Conservation (phyloP, 208 protist species). For the Leishmania aethiopica region DNA sequence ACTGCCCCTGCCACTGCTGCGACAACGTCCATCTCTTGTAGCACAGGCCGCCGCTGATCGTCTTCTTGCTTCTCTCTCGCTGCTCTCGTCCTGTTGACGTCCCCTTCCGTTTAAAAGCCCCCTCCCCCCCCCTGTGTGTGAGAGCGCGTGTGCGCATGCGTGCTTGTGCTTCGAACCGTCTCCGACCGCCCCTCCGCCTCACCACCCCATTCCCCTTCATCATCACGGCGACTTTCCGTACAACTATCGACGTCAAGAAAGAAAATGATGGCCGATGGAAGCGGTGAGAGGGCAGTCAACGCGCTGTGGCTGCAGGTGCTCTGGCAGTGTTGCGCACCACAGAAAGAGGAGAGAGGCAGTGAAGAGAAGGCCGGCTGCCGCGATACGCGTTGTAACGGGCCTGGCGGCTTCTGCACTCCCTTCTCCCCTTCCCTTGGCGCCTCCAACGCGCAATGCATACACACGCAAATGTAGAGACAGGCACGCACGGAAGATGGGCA, state of each 20-base stretch:
- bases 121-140: not conserved
- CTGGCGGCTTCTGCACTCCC: not conserved
- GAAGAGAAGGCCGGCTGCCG: not conserved
- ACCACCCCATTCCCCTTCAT: not conserved
- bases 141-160: not conserved
- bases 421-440: not conserved
- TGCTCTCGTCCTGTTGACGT: not conserved
- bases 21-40: constrained; percentile 18
- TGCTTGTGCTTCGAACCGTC: not conserved
- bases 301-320: not conserved
- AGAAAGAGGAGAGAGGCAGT: not conserved
- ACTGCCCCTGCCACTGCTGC: constrained; percentile 78
- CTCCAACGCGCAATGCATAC: not conserved
- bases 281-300: not conserved
- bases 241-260: not conserved
- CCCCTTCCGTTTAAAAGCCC: not conserved
- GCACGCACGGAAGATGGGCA: not conserved
- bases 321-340: not conserved
- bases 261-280: not conserved
- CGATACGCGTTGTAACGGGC: not conserved
- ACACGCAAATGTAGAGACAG: not conserved
- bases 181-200: not conserved
- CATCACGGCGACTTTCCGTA: not conserved
- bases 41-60: not conserved
- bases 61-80: not conserved